These are phyloP conservation scores for Colletotrichum sidae DNA, from an alignment of 2,329 filamentous ascomycete species.

Conservation along the genomic window DNA sequence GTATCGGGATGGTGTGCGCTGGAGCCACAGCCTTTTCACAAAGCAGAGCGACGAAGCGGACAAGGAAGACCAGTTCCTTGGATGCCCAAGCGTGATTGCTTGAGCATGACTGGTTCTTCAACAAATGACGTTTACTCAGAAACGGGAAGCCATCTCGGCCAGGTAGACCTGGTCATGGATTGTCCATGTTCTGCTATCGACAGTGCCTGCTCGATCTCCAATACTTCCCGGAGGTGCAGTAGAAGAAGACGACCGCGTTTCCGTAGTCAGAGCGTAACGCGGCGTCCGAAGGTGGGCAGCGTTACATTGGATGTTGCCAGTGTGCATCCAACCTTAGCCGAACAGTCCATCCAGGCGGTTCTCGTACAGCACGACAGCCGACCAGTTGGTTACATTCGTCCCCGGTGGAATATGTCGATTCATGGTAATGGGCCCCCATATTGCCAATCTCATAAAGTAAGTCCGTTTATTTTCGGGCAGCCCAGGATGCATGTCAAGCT, in stretches of 20 bases:
- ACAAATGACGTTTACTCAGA: conserved; percentile 4
- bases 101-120: background rate
- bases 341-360: no score
- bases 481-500: no score
- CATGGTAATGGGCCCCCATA: conserved; percentile 1
- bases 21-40: background rate
- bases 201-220: conserved; percentile 11
- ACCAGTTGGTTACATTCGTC: no score
- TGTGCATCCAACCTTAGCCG: background rate
- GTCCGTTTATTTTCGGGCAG: no score
- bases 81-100: background rate
- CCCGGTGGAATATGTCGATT: conserved; percentile 3
- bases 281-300: conserved; percentile 7
- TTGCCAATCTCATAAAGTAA: no score
- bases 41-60: background rate
- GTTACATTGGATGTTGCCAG: conserved; percentile 27
- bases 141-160: conserved; percentile 4
- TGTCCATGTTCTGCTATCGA: conserved; percentile 24
- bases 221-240: background rate
- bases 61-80: background rate
- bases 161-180: conserved; percentile 1
- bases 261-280: no score
- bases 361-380: no score
- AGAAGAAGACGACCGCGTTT: background rate
- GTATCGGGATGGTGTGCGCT: background rate